Conservation (phyloP, 2,329 filamentous ascomycete genomes). For the Nemania diffusa region DNA sequence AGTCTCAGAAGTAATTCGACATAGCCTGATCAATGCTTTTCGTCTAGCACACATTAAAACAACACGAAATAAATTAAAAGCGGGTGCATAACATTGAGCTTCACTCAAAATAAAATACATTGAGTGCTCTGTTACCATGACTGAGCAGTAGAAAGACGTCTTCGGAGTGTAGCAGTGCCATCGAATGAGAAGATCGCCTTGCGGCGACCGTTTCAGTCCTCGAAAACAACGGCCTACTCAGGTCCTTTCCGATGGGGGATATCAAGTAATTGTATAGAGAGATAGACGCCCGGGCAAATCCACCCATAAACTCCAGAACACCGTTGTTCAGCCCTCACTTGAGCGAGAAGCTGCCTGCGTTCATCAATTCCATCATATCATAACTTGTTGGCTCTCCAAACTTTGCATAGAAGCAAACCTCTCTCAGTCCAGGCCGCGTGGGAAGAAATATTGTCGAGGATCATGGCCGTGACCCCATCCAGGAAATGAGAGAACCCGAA, state of each 20-base stretch:
- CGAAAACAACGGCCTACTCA: conserved; percentile 16
- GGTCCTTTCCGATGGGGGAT: conserved; percentile 27
- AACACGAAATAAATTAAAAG: neutral
- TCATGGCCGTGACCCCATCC: conserved; percentile 46
- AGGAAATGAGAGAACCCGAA: conserved; percentile 45
- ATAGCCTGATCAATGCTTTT: neutral
- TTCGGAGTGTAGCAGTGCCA: conserved; percentile 23
- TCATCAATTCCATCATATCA: conserved; percentile 40
- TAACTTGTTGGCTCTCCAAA: conserved; percentile 39
- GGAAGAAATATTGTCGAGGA: conserved; percentile 38
- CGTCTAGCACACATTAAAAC: neutral
- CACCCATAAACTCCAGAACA: conserved; percentile 28
- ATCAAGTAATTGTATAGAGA: conserved; percentile 34
- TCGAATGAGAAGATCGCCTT: conserved; percentile 16
- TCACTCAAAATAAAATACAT: conserved; percentile 11
- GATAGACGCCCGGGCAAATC: conserved; percentile 25
- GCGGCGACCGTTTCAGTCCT: conserved; percentile 6
- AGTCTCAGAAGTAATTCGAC: neutral
- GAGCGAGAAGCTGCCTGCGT: conserved; percentile 22
- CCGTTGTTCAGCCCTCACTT: conserved; percentile 15
- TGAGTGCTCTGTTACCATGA: conserved; percentile 22
- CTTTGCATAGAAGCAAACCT: conserved; percentile 29
- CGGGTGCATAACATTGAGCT: neutral
- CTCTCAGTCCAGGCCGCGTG: conserved; percentile 36
- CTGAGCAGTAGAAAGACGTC: conserved; percentile 22